Percentiles rank a stretch among this genome's conserved stretches.
Conservation (phyloP, 2,329 filamentous ascomycete species). For the Geosmithia putterillii region DNA sequence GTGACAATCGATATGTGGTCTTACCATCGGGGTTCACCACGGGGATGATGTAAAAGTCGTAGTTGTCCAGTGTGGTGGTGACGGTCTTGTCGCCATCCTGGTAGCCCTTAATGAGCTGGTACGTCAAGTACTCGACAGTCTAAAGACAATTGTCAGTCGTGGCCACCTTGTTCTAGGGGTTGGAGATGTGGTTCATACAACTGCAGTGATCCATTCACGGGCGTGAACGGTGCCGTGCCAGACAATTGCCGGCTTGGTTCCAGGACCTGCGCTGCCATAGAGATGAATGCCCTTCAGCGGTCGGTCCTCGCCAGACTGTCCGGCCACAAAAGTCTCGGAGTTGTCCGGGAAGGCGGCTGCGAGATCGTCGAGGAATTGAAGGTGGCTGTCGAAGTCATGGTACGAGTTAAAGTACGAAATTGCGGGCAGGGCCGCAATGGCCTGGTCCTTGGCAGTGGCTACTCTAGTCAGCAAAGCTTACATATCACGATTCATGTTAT, state of each 20-base stretch:
- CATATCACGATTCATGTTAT: not conserved
- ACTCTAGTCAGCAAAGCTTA: not conserved
- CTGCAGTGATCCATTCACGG: conserved; percentile 45
- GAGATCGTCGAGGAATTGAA: conserved; percentile 32
- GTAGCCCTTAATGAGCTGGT: conserved; percentile 34
- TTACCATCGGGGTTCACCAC: conserved; percentile 49
- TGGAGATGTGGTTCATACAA: not conserved
- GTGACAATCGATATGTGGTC: conserved; percentile 4
- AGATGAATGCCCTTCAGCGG: conserved; percentile 51
- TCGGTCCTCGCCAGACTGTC: conserved; percentile 32
- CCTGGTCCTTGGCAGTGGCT: conserved; percentile 1
- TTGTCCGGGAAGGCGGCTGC: conserved; percentile 26
- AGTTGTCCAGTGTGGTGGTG: conserved; percentile 39
- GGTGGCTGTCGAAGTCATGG: conserved; percentile 37
- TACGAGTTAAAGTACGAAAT: conserved; percentile 32
- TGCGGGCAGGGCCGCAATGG: conserved; percentile 1
- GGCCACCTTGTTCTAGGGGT: not conserved
- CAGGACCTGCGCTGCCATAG: conserved; percentile 31
- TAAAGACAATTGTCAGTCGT: conserved; percentile 4
- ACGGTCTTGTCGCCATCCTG: conserved; percentile 19
- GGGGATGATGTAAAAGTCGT: conserved; percentile 55
- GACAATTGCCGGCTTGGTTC: conserved; percentile 37
- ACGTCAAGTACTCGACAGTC: conserved; percentile 39
- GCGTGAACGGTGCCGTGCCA: conserved; percentile 48
- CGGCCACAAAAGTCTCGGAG: conserved; percentile 34